A percentile compares a stretch with the other conserved stretches of the same genome.
phyloP scores from a whole-genome alignment of 2,329 filamentous ascomycete species.

The Aspergillus versicolor region DNA sequence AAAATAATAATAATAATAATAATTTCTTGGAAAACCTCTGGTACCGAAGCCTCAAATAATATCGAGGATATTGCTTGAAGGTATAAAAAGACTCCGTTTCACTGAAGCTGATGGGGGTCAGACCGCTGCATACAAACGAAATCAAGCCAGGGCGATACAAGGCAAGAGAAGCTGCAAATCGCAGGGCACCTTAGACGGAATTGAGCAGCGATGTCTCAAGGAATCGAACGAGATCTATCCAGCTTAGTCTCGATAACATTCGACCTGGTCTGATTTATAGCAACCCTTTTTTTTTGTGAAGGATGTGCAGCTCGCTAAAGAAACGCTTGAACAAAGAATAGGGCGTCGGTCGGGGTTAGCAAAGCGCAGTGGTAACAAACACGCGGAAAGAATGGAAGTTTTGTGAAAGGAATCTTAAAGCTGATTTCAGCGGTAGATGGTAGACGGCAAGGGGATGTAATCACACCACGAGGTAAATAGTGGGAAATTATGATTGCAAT shows the following conservation, averaged over 20 bases:
- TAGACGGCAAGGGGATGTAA: background rate
- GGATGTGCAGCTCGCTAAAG: background rate
- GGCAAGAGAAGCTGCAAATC: slow-evolving; percentile 21
- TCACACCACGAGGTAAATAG: background rate
- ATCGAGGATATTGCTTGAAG: slow-evolving; percentile 26
- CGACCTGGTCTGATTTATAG: background rate
- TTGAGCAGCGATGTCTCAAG: slow-evolving; percentile 12
- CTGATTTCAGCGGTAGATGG: background rate
- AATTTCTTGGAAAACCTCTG: slow-evolving; percentile 16
- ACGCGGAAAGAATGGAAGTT: background rate
- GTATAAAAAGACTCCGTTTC: slow-evolving; percentile 28
- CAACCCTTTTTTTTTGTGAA: background rate
- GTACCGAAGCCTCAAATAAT: slow-evolving; percentile 26
- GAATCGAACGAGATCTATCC: slow-evolving; percentile 13
- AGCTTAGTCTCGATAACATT: slow-evolving; percentile 9
- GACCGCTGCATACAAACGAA: slow-evolving; percentile 37
- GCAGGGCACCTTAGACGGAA: slow-evolving; percentile 10
- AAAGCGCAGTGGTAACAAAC: background rate
- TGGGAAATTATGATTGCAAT: background rate
- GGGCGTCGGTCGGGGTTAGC: background rate
- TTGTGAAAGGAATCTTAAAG: background rate
- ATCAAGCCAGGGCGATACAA: slow-evolving; percentile 30
- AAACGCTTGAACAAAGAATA: background rate
- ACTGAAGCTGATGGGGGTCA: slow-evolving; percentile 25
- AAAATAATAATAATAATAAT: background rate